These are phyloP conservation scores for Dillenia suffruticosa DNA, from an alignment of 164 flowering plant genomes.

Conservation along the genomic window DNA sequence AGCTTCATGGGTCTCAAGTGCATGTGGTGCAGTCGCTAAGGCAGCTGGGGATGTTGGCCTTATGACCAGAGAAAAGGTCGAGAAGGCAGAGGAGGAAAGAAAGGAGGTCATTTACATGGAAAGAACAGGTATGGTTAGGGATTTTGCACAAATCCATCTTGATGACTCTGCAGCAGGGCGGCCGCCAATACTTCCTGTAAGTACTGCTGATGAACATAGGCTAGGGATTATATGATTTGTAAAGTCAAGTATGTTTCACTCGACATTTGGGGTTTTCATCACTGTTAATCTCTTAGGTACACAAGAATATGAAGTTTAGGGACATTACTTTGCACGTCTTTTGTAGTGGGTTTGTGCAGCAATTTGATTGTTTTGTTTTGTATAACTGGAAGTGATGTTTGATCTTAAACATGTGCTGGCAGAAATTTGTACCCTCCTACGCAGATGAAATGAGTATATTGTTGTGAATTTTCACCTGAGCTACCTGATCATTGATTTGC, in stretches of 20 bases:
- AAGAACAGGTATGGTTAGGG: constrained; percentile 30
- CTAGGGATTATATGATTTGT: constrained; percentile 23
- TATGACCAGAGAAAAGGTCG: constrained; percentile 69
- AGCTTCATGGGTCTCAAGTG: constrained; percentile 69
- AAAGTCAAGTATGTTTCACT: neutral
- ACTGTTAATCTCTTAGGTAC: neutral
- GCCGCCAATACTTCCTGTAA: constrained; percentile 31
- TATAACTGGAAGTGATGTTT: no score
- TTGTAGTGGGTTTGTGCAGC: no score
- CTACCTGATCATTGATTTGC: no score
- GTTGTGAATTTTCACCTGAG: no score
- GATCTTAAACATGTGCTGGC: no score
- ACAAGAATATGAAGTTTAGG: neutral
- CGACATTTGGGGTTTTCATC: no score
- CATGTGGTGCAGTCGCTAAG: constrained; percentile 47
- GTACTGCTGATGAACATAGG: constrained; percentile 27
- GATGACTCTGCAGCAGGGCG: constrained; percentile 28
- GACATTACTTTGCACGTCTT: neutral
- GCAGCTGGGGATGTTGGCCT: constrained; percentile 66
- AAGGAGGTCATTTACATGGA: constrained; percentile 38
- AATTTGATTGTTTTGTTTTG: no score
- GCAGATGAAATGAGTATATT: no score
- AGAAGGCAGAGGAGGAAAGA: constrained; percentile 69
- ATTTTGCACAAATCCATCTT: constrained; percentile 43
- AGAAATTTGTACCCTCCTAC: no score